Evolutionary conservation across 768 basidiomycete species (phyloP), one percentile per base, ranked within the genome.

Genomic region (Melanogaster broomeanus): DNA sequence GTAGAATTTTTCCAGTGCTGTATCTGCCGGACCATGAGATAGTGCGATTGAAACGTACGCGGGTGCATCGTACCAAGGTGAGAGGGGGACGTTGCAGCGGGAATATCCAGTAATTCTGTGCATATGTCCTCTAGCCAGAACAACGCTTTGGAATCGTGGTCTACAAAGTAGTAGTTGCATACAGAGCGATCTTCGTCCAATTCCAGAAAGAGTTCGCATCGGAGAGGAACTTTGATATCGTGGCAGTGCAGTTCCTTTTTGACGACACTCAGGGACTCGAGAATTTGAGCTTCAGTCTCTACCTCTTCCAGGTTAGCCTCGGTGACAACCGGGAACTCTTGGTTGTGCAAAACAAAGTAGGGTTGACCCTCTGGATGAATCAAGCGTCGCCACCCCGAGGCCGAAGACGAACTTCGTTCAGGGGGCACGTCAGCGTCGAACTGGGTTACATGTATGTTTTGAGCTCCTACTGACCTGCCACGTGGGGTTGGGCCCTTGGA

Each of bases 301-400:
- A 61, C 33, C 4, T 69, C 60, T 50, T 79, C 76, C 6, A 85
- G 33, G 54, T 83, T 71, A 1, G 76, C 78, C 27, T 85, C 83
- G 0, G 85, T 87, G n/a, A 86, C 77, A 9, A 82, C 64, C 2
- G 61, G 63, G 22, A 77, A 68, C 6, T 60, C 47, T 16, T 65
- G 57, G 12, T 31, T n/a, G 3, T 47, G 18, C 12, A 55, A 34
- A 2, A 54, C 18, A 55, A 79, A 85, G 59, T 87, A 87, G 2
- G 68, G 55, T 55, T 83, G 78, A 11, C 85, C 85, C 57, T 87
- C 85, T 0, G 85, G 84, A 42, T 87, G 84, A 2, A 73, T 67
- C 34, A 74, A 64, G 4, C 70, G 59, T 2, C 65, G 61, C 85
- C 85, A 87, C 2, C 46, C 35, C 18, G 47, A 10, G 8, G 24